Percentiles rank a stretch among this genome's conserved stretches.
Conservation (phyloP, 306 rosid genomes). For the Pyrus bretschneideri region DNA sequence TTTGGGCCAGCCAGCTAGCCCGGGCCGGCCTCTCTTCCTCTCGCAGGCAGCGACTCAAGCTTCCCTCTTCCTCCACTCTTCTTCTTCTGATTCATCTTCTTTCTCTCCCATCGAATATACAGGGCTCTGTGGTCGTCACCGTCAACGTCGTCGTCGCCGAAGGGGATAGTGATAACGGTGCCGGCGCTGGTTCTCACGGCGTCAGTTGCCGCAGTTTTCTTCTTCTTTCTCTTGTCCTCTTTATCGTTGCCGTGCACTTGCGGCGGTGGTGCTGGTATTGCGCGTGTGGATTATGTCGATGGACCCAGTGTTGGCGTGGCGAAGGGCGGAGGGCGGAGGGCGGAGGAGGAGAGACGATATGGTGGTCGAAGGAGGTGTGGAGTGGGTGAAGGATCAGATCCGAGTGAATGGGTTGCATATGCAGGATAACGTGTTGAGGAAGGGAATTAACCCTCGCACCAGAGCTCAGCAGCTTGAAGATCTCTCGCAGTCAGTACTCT, state of each 20-base stretch:
- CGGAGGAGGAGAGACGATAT: conserved; percentile 6
- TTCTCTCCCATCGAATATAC: not conserved
- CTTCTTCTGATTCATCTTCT: not conserved
- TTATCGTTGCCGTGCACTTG: conserved; percentile 69
- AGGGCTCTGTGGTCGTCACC: too few relatives aligned
- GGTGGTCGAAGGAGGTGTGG: conserved; percentile 57
- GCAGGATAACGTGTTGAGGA: conserved; percentile 80
- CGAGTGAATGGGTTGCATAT: conserved; percentile 65
- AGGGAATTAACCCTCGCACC: conserved; percentile 84
- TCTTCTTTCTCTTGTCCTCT: conserved; percentile 63
- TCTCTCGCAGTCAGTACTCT: conserved; percentile 46
- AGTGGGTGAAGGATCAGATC: conserved; percentile 81
- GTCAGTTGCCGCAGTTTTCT: conserved; percentile 44
- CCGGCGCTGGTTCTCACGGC: conserved; percentile 59
- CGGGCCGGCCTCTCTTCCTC: not conserved
- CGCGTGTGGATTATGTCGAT: not conserved
- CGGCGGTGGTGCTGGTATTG: conserved; percentile 1
- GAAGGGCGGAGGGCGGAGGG: not conserved
- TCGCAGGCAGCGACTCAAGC: not conserved
- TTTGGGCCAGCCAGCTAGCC: too few relatives aligned
- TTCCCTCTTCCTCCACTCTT: not conserved
- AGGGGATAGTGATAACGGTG: not conserved
- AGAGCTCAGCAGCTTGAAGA: conserved; percentile 81
- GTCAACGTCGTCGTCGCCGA: too few relatives aligned
- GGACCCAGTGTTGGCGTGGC: not conserved